These are phyloP conservation scores for Volvox reticuliferus DNA, from an alignment of 139 green algal species.

Conservation along the genomic window DNA sequence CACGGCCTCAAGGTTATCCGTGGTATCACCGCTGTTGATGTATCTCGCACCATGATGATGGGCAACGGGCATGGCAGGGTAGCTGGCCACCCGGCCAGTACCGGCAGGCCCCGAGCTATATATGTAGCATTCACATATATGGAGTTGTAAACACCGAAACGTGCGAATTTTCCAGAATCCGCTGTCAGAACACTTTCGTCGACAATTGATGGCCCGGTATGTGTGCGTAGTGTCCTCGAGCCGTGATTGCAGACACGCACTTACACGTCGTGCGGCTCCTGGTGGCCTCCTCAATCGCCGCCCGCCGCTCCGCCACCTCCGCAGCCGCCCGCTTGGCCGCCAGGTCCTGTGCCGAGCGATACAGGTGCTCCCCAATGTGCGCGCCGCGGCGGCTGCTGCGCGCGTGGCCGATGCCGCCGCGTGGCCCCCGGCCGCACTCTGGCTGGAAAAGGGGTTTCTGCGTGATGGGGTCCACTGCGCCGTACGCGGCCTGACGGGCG, in stretches of 20 bases:
- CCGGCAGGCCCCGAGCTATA: no score
- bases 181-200: no score
- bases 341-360: conserved; percentile 67
- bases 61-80: no score
- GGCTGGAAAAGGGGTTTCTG: conserved; percentile 79
- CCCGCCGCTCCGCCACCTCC: conserved; percentile 45
- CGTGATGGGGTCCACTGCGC: conserved; percentile 73
- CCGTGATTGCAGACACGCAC: not conserved
- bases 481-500: conserved; percentile 53
- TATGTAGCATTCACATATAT: no score
- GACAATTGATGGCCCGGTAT: no score
- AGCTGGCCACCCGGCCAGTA: no score
- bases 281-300: conserved; percentile 8
- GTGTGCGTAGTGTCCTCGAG: no score
- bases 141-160: no score
- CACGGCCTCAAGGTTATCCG: no score
- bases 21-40: no score
- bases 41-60: no score
- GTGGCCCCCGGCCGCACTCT: conserved; percentile 66
- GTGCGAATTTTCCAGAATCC: no score
- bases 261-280: conserved; percentile 33
- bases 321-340: conserved; percentile 23
- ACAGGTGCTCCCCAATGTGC: conserved; percentile 82
- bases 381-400: conserved; percentile 21
- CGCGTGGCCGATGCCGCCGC: not conserved